These are phyloP conservation scores for Ilyonectria destructans DNA, from an alignment of 2,329 filamentous ascomycete genomes.

Conservation along the genomic window DNA sequence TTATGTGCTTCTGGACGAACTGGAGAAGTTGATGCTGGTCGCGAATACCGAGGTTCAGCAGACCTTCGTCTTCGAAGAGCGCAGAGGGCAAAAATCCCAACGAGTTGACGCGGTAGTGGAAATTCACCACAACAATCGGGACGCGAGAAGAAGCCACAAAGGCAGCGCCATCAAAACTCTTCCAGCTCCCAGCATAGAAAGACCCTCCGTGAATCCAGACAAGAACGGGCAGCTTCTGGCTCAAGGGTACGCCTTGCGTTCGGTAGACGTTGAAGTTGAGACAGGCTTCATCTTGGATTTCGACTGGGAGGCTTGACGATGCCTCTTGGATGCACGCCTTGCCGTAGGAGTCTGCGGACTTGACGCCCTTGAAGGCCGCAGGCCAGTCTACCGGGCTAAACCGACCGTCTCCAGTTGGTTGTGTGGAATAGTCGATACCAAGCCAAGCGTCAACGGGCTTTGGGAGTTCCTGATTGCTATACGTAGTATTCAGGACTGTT, in stretches of 20 bases:
- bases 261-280: conserved; percentile 61
- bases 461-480: conserved; percentile 31
- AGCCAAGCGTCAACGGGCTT: conserved; percentile 63
- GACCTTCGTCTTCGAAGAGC: conserved; percentile 53
- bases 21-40: conserved; percentile 68
- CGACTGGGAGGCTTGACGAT: conserved; percentile 27
- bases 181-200: conserved; percentile 54
- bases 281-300: conserved; percentile 54
- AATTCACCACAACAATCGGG: conserved; percentile 60
- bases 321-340: conserved; percentile 61
- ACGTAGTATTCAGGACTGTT: conserved; percentile 38
- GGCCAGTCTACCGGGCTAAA: conserved; percentile 61
- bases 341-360: conserved; percentile 57
- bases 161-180: conserved; percentile 55
- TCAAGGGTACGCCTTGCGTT: conserved; percentile 52
- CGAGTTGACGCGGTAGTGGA: conserved; percentile 60
- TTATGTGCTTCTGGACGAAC: conserved; percentile 70
- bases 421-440: conserved; percentile 62
- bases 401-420: conserved; percentile 58
- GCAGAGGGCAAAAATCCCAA: conserved; percentile 63
- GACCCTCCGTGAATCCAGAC: conserved; percentile 61
- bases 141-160: conserved; percentile 53
- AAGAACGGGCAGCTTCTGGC: conserved; percentile 56
- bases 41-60: conserved; percentile 68
- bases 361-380: conserved; percentile 57